These are phyloP conservation scores for Raphanus hybrid DNA, from an alignment of 441 rosid genomes.

Conservation along the genomic window DNA sequence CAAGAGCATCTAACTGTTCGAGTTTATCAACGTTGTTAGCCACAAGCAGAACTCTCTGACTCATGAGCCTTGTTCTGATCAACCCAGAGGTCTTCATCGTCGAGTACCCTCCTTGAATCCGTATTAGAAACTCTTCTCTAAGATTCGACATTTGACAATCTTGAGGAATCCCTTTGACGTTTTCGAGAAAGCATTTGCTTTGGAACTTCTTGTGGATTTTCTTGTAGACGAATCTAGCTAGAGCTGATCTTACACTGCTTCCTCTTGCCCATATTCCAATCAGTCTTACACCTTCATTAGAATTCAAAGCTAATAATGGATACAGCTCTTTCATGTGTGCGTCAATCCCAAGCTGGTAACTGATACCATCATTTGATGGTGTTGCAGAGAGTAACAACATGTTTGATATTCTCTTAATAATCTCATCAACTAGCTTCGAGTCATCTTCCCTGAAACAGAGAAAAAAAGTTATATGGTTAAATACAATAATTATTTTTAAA, in stretches of 20 bases:
- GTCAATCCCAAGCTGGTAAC: slow-evolving; percentile 25
- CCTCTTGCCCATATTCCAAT: slow-evolving; percentile 41
- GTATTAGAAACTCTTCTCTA: slow-evolving; percentile 3
- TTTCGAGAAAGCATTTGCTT: slow-evolving; percentile 31
- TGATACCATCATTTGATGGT: slow-evolving; percentile 21
- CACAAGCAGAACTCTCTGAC: slow-evolving; percentile 35
- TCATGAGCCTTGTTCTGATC: slow-evolving; percentile 16
- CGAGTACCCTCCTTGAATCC: slow-evolving; percentile 21
- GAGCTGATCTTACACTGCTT: slow-evolving; percentile 30
- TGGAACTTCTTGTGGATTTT: slow-evolving; percentile 23
- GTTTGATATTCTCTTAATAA: slow-evolving; percentile 15
- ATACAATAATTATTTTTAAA: not conserved
- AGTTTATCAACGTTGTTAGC: slow-evolving; percentile 22
- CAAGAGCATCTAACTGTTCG: slow-evolving; percentile 40
- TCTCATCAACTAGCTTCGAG: slow-evolving; percentile 29
- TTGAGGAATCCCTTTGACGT: slow-evolving; percentile 21
- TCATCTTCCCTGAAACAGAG: slow-evolving; percentile 37
- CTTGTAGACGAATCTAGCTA: slow-evolving; percentile 31
- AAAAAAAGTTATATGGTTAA: not conserved
- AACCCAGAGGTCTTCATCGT: slow-evolving; percentile 9
- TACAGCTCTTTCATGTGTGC: slow-evolving; percentile 35
- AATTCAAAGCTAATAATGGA: slow-evolving; percentile 21
- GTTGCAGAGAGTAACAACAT: slow-evolving; percentile 25
- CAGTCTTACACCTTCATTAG: slow-evolving; percentile 15
- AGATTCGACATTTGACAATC: slow-evolving; percentile 10